Evolutionary conservation across 2,329 filamentous ascomycete species (phyloP).

Genomic region (Tolypocladium tundrense): DNA sequence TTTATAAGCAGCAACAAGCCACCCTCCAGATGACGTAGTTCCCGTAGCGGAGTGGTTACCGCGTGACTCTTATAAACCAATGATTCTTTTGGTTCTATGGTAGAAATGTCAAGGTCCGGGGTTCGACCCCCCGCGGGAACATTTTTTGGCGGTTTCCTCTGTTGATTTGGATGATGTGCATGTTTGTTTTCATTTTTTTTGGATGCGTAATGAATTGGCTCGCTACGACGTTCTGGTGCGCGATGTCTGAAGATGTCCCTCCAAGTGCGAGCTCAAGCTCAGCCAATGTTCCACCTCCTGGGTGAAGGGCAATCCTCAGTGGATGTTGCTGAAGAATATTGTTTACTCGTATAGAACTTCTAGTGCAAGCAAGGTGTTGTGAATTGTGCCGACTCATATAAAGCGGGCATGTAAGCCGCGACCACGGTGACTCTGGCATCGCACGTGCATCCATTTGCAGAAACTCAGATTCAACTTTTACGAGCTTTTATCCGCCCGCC

Average conservation of each 20-base stretch:
- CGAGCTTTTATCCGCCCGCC: neutral
- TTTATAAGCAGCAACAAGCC: neutral
- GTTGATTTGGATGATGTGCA: neutral
- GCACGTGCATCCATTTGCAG: neutral
- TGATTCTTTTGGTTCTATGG: conserved; percentile 10
- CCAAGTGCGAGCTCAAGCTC: too few species aligned
- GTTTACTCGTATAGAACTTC: too few species aligned
- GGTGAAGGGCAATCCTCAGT: too few species aligned
- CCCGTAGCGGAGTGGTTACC: conserved; percentile 19
- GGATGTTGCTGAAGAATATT: too few species aligned
- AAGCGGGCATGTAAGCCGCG: neutral
- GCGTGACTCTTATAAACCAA: conserved; percentile 17
- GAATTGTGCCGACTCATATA: neutral
- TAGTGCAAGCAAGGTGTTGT: too few species aligned
- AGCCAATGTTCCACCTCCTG: too few species aligned
- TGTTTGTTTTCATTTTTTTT: neutral
- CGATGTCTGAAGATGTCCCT: too few species aligned
- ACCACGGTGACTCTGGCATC: too few species aligned
- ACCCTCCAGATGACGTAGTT: conserved; percentile 4
- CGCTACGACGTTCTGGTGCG: too few species aligned
- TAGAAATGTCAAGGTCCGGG: conserved; percentile 16
- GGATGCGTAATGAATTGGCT: too few species aligned
- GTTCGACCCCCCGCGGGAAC: conserved; percentile 18
- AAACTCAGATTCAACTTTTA: neutral
- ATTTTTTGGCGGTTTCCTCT: neutral